Conservation (phyloP, 495 filamentous ascomycete genomes). For the Trichoderma erinaceum region DNA sequence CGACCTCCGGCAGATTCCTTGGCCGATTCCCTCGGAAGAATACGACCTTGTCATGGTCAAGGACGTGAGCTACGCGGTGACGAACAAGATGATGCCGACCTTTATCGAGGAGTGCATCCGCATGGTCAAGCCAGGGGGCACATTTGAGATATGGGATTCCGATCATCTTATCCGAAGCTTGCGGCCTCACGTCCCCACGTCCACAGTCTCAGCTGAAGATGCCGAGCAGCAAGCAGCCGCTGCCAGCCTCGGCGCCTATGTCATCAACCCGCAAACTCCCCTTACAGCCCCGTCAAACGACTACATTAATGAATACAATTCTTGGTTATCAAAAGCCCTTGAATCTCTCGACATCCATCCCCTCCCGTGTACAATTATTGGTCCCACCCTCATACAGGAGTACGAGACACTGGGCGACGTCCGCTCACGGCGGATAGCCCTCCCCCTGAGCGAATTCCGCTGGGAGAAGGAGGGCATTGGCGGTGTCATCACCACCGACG, state of each 20-base stretch:
- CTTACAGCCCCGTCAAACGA: constrained; percentile 72
- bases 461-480: constrained; percentile 78
- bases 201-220: constrained; percentile 45
- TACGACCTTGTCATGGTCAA: constrained; percentile 92
- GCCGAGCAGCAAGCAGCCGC: constrained; percentile 57
- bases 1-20: constrained; percentile 65
- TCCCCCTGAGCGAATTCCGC: constrained; percentile 78
- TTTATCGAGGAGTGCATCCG: constrained; percentile 73
- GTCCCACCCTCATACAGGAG: constrained; percentile 74
- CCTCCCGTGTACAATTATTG: constrained; percentile 74
- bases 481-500: constrained; percentile 47
- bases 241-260: constrained; percentile 67
- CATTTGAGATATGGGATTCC: constrained; percentile 81
- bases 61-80: constrained; percentile 67
- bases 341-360: constrained; percentile 63
- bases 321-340: constrained; percentile 71
- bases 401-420: constrained; percentile 63
- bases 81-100: constrained; percentile 53
- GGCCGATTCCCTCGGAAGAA: constrained; percentile 75
- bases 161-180: constrained; percentile 73
- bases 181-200: constrained; percentile 54
- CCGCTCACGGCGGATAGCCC: constrained; percentile 68
- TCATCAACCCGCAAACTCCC: constrained; percentile 74
- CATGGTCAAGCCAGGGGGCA: constrained; percentile 70
- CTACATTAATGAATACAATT: constrained; percentile 78